Conservation (phyloP, 176 grass and related monocot genomes). For the Phoenix roebelenii region DNA sequence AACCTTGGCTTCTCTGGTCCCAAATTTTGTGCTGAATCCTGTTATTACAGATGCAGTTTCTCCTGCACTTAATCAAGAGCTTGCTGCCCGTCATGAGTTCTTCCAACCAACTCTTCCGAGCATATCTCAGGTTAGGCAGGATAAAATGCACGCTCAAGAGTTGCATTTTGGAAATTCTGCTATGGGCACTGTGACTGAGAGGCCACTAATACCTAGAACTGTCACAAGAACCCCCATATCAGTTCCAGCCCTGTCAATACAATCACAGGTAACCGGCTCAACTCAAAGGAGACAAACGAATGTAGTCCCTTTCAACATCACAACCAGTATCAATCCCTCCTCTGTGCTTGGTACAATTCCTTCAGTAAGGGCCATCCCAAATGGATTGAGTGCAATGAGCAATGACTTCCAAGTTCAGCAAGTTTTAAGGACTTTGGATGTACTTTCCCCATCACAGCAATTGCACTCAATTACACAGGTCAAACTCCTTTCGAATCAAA, state of each 20-base stretch:
- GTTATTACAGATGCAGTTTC: constrained; percentile 35
- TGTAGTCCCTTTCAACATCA: constrained; percentile 18
- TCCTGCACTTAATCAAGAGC: constrained; percentile 15
- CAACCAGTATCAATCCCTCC: neutral
- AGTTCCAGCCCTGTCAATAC: constrained; percentile 48
- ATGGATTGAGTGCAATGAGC: constrained; percentile 20
- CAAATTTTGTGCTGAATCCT: constrained; percentile 38
- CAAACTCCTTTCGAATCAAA: constrained; percentile 17
- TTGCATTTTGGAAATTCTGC: constrained; percentile 10
- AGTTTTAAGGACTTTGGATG: constrained; percentile 30
- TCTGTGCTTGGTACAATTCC: constrained; percentile 20
- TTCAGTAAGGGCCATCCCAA: constrained; percentile 5
- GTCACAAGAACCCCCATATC: constrained; percentile 32
- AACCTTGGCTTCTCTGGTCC: constrained; percentile 58
- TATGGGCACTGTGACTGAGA: constrained; percentile 17
- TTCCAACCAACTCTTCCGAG: constrained; percentile 23
- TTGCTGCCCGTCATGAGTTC: constrained; percentile 21
- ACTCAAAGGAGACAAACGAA: constrained; percentile 44
- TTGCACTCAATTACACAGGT: constrained; percentile 33
- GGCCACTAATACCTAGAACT: constrained; percentile 44
- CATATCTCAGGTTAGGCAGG: constrained; percentile 21
- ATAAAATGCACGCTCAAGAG: constrained; percentile 15
- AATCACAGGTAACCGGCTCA: constrained; percentile 24
- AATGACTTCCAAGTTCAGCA: constrained; percentile 27
- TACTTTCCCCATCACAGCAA: constrained; percentile 4